Conservation (phyloP, 1,284 basidiomycete species). For the Tilletia caries region DNA sequence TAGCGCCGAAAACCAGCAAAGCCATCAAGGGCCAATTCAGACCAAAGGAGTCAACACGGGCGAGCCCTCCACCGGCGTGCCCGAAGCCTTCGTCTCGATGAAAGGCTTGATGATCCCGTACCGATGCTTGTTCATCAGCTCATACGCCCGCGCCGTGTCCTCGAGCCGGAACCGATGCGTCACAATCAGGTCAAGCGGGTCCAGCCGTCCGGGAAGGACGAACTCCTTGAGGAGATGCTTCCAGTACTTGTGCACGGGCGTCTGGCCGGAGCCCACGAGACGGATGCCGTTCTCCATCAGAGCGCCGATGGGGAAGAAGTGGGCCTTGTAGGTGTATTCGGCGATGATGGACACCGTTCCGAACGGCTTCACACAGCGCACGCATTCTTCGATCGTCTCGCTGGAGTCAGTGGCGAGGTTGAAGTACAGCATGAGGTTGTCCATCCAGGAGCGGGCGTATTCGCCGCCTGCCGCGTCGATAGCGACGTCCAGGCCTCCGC, state of each 20-base stretch:
- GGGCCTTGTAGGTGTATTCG: slow-evolving; percentile 46
- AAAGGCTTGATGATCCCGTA: slow-evolving; percentile 39
- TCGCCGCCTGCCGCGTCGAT: slow-evolving; percentile 39
- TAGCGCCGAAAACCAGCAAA: too few relatives aligned
- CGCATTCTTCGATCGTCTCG: slow-evolving; percentile 69
- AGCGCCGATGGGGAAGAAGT: slow-evolving; percentile 70
- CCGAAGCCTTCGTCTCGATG: slow-evolving; percentile 37
- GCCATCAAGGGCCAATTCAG: too few relatives aligned
- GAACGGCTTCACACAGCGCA: slow-evolving; percentile 63
- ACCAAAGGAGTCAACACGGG: neutral
- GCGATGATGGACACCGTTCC: slow-evolving; percentile 33
- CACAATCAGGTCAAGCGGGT: slow-evolving; percentile 62
- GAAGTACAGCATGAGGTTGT: slow-evolving; percentile 68
- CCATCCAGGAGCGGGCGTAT: slow-evolving; percentile 53
- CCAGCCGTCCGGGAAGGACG: slow-evolving; percentile 66
- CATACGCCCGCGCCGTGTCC: slow-evolving; percentile 37
- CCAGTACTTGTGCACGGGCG: slow-evolving; percentile 73
- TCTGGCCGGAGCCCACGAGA: slow-evolving; percentile 54
- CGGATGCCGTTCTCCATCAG: slow-evolving; percentile 68
- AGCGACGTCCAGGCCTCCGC: slow-evolving; percentile 21
- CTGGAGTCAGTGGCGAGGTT: slow-evolving; percentile 73
- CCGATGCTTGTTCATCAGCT: slow-evolving; percentile 31
- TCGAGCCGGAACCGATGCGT: slow-evolving; percentile 42
- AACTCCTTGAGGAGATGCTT: slow-evolving; percentile 57
- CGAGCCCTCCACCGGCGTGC: neutral